Percentiles rank a stretch among this genome's conserved stretches.
Conservation (phyloP, 805 yeast species). For the Saccharomycopsis fodiens region DNA sequence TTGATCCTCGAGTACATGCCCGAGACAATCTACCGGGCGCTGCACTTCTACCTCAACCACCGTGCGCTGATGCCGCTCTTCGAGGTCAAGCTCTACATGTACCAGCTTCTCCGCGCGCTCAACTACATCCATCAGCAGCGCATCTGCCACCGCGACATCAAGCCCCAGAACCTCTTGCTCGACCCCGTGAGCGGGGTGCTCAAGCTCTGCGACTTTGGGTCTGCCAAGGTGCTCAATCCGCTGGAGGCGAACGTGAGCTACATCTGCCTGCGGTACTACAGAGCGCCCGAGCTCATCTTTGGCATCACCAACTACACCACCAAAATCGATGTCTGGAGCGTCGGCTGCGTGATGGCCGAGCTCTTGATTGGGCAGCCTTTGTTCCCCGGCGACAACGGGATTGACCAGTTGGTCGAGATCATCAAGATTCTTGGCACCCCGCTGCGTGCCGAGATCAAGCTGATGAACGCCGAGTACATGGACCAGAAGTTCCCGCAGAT, state of each 20-base stretch:
- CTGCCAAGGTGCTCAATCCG: slow-evolving; percentile 86
- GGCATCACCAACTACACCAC: slow-evolving; percentile 97
- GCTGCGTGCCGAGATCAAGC: slow-evolving; percentile 77
- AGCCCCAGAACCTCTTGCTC: slow-evolving; percentile 82
- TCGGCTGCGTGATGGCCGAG: slow-evolving; percentile 98
- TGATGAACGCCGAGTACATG: slow-evolving; percentile 96
- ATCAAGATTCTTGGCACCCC: slow-evolving; percentile 96
- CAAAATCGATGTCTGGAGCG: slow-evolving; percentile 95
- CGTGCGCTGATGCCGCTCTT: slow-evolving; percentile 77
- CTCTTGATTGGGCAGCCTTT: slow-evolving; percentile 90
- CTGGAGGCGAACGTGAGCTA: slow-evolving; percentile 92
- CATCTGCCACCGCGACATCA: slow-evolving; percentile 88
- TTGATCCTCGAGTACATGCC: slow-evolving; percentile 89
- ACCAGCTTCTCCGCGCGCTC: slow-evolving; percentile 67
- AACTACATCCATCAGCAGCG: slow-evolving; percentile 69
- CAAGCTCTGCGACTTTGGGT: slow-evolving; percentile 93
- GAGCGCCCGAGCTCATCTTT: slow-evolving; percentile 96
- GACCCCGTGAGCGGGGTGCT: slow-evolving; percentile 80
- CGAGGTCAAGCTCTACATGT: slow-evolving; percentile 81
- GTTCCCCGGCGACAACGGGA: slow-evolving; percentile 97
- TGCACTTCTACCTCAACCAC: slow-evolving; percentile 73
- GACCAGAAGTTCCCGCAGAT: slow-evolving; percentile 93
- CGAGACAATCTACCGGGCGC: slow-evolving; percentile 89
- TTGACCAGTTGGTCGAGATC: slow-evolving; percentile 94
- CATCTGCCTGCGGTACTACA: slow-evolving; percentile 91